Base-by-base conservation (phyloP, 2,329 filamentous ascomycete genomes). In the Stachybotrys elegans region DNA sequence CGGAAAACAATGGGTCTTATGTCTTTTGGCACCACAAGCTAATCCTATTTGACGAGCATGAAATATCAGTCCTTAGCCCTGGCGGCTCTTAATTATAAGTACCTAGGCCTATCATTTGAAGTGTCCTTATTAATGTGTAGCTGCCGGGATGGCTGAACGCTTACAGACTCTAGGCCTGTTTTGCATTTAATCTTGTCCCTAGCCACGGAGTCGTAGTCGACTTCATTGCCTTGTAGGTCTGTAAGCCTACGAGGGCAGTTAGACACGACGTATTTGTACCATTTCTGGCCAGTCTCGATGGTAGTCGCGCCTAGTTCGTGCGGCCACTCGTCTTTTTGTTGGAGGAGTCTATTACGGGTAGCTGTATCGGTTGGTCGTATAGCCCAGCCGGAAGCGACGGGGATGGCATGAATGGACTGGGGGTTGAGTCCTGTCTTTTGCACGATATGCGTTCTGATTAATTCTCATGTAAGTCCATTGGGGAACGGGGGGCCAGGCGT, bases 251-350 rank as follows among this genome's bases (percentile, higher is more conserved):
- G 44, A 17, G 47, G 44, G 44, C 45, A 47, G 6, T 44, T 27
- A 32, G 35, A 16, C 35, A 49, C 43, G 4, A 42, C 42, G 43
- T 49, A 47, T 16, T 40, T 43, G 34, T 48, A 47, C 48, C 45
- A 45, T 22, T 45, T 46, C 43, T 43, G 43, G n/a, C 45, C 47
- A 6, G 43, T 45, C 32, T 52, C 45, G 39, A 52, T 41, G 16
- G 22, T 23, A 2, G 36, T 42, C 21, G 44, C 48, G 12, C 42
- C 42, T 6, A 47, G 23, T n/a, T 50, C 36, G 25, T 29, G 25
- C 11, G 25, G 41, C 42, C 35, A 50, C 29, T 50, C 42, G 12
- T 41, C 27, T 31, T 50, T 42, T 32, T 42, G 39, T 27, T 50
- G 22, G 13, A 50, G 36, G 25, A 50, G 41, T 12, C 45, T 29